Base-by-base conservation (phyloP, 1,284 basidiomycete genomes). In the Leccinum subrobustum region DNA sequence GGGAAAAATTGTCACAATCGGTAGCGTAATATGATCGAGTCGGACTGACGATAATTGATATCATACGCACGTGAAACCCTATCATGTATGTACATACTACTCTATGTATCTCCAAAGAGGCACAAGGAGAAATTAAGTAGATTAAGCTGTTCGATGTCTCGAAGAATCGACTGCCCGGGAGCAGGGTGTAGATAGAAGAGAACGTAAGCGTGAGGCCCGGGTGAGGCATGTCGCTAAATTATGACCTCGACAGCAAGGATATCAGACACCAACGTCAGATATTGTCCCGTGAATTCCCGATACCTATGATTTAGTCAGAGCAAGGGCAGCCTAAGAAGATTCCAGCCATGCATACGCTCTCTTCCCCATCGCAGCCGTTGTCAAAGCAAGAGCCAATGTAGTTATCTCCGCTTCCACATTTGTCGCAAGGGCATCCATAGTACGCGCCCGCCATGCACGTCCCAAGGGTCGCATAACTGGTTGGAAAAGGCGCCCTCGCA, bases 351-450 rank as follows among this genome's bases (percentile, higher is more conserved):
- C 29, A 33, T 27, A 9, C 11, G 50, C n/a, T 9, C 2, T n/a
- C 11, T 9, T 12, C 5, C 14, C 29, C 51, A 5, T 31, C 18
- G 16, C 29, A 52, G 5, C 29, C 29, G 11, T 52, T 52, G 25
- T 20, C 29, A 12, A 6, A 12, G 29, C 29, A 52, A 20, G 23
- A n/a, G 11, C 29, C 29, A 33, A 52, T 6, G 25, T 5, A 33
- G 18, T 4, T 4, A 14, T 1, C 6, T 18, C 51, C 51, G 11
- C 51, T 25, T 6, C 18, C 51, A 33, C 51, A 52, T 25, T 20
- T 33, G 18, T 52, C 51, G 27, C 61, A 59, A 12, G 61, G 51
- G 20, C 56, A 63, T 23, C 56, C 61, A 1, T n/a, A 20, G 4
- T 14, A 62, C 5, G 29, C 18, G 8, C 48, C 56, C 11, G 31